Conservation (phyloP, 306 rosid species). For the Pachyrhizus erosus region DNA sequence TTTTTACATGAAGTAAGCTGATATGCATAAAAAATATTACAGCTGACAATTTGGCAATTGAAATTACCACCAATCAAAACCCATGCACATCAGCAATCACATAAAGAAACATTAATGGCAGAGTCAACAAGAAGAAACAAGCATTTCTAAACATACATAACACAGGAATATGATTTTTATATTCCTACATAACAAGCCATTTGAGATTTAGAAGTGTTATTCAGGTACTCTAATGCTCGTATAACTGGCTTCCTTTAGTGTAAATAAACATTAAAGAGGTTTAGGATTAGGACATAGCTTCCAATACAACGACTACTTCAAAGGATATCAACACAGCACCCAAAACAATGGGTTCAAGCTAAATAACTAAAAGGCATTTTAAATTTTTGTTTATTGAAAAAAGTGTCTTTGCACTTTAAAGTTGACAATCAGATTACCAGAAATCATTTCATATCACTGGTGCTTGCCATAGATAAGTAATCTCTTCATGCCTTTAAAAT, state of each 20-base stretch:
- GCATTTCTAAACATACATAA: not conserved
- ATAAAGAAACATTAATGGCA: not conserved
- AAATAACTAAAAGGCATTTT: not conserved
- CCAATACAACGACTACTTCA: not conserved
- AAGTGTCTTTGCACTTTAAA: not conserved
- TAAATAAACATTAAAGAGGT: not conserved
- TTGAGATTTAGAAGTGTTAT: not conserved
- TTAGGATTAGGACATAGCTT: not conserved
- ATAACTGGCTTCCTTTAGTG: not conserved
- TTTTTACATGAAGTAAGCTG: not conserved
- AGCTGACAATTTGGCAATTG: constrained; percentile 7
- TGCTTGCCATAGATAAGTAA: not conserved
- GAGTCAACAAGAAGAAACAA: not conserved
- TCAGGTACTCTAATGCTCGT: not conserved
- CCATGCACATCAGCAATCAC: not conserved
- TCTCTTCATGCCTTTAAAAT: not conserved
- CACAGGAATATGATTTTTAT: not conserved
- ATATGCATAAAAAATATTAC: constrained; percentile 8
- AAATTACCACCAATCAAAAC: constrained; percentile 12
- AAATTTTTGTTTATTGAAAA: not conserved
- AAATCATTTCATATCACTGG: not conserved
- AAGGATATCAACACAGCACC: not conserved
- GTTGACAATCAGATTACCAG: not conserved
- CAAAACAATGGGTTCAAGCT: constrained; percentile 20
- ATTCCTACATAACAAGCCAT: not conserved